Conservation (phyloP, 179 eudicot species). For the Patellifolia procumbens region DNA sequence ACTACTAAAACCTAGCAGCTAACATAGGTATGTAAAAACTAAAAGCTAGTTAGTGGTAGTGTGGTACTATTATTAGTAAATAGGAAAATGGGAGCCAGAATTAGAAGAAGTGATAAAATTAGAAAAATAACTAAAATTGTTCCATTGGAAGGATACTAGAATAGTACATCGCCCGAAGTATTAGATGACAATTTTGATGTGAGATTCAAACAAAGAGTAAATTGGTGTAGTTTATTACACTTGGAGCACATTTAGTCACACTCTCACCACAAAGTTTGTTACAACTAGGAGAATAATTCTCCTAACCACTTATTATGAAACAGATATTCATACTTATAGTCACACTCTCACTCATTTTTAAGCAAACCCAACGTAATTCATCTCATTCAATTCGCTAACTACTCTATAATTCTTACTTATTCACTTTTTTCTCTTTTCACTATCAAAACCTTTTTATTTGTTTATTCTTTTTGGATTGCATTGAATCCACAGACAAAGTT, state of each 20-base stretch:
- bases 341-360: background rate
- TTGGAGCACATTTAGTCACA: background rate
- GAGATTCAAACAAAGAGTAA: background rate
- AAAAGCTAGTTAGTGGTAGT: too few relatives aligned
- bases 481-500: background rate
- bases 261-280: background rate
- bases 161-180: too few relatives aligned
- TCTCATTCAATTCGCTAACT: background rate
- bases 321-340: constrained; percentile 7
- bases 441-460: background rate
- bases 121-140: too few relatives aligned
- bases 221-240: background rate
- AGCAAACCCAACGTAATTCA: background rate
- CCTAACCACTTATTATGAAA: constrained; percentile 3
- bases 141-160: too few relatives aligned
- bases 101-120: too few relatives aligned
- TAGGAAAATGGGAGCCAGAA: too few relatives aligned
- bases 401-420: background rate
- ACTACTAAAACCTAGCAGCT: too few relatives aligned
- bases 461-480: background rate
- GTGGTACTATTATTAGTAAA: too few relatives aligned
- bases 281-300: background rate
- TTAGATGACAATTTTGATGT: background rate
- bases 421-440: background rate
- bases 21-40: too few relatives aligned